These are phyloP conservation scores for Aspergillus thermomutatus DNA, from an alignment of 2,329 filamentous ascomycete species.

Conservation along the genomic window DNA sequence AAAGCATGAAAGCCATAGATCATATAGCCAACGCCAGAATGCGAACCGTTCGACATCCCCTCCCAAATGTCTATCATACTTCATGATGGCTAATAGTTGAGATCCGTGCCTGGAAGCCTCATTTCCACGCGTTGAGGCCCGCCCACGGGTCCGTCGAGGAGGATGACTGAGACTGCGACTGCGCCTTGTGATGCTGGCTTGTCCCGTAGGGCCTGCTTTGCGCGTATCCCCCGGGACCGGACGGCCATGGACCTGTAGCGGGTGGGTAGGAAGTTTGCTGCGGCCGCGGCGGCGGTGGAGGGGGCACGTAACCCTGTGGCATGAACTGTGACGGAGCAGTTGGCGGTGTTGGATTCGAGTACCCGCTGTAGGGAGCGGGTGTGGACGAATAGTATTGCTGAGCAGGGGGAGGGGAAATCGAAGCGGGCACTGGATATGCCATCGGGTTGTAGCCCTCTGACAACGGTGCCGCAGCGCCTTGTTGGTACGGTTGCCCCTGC, in stretches of 20 bases:
- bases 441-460: slow-evolving; percentile 50
- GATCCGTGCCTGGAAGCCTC: slow-evolving; percentile 7
- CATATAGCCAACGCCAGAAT: slow-evolving; percentile 17
- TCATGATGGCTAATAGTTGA: slow-evolving; percentile 9
- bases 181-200: slow-evolving; percentile 35
- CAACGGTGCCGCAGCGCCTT: slow-evolving; percentile 40
- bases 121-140: slow-evolving; percentile 68
- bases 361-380: slow-evolving; percentile 32
- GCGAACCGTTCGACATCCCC: slow-evolving; percentile 6
- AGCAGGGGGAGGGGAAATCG: slow-evolving; percentile 42
- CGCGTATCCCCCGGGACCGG: slow-evolving; percentile 56
- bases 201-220: slow-evolving; percentile 43
- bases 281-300: slow-evolving; percentile 64
- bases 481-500: slow-evolving; percentile 35
- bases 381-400: slow-evolving; percentile 38
- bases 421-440: slow-evolving; percentile 45
- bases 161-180: slow-evolving; percentile 36
- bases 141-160: slow-evolving; percentile 62
- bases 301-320: slow-evolving; percentile 63
- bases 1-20: neutral
- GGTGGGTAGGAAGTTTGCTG: slow-evolving; percentile 46
- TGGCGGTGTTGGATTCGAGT: slow-evolving; percentile 32
- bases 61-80: slow-evolving; percentile 20
- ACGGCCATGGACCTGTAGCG: slow-evolving; percentile 53
- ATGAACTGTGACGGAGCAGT: slow-evolving; percentile 45